Percentiles rank a stretch among this genome's conserved stretches.
Conservation (phyloP, 257 asterid genomes). For the Lycium barbarum region DNA sequence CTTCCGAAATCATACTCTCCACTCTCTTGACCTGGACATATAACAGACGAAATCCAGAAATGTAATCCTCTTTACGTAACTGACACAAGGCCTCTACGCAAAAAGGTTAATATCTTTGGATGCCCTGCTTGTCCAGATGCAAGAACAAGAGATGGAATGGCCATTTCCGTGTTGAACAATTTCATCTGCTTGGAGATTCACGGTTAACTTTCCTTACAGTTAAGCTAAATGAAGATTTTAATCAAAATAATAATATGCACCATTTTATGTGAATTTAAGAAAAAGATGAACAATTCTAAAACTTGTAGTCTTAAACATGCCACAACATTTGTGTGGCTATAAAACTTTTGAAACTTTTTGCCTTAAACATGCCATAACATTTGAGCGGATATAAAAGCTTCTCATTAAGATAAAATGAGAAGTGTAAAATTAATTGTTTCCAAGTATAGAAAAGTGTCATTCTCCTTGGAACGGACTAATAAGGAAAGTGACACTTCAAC, state of each 20-base stretch:
- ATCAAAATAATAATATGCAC: not conserved
- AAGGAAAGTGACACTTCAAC: not conserved
- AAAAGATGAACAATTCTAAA: too few species aligned
- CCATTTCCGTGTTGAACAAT: not conserved
- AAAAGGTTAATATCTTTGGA: not conserved
- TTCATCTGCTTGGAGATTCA: slow-evolving; percentile 27
- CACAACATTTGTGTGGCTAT: too few species aligned
- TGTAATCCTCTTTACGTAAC: not conserved
- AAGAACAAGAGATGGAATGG: slow-evolving; percentile 12
- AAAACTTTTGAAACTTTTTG: too few species aligned
- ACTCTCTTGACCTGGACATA: not conserved
- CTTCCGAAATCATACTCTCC: slow-evolving; percentile 11
- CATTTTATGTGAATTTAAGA: too few species aligned
- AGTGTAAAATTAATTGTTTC: not conserved
- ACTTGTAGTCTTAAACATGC: too few species aligned
- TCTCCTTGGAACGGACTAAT: not conserved
- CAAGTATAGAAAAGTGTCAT: not conserved
- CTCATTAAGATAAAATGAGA: not conserved
- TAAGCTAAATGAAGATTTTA: not conserved
- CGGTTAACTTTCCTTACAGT: not conserved
- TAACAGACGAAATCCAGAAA: not conserved
- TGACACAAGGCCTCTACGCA: not conserved
- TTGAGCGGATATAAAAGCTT: not conserved
- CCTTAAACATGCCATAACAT: not conserved
- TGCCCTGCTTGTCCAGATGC: slow-evolving; percentile 20